Percentiles rank a stretch among this genome's conserved stretches.
These are phyloP conservation scores for Triglochin maritima DNA, from an alignment of 106 monocot species.

Conservation along the genomic window DNA sequence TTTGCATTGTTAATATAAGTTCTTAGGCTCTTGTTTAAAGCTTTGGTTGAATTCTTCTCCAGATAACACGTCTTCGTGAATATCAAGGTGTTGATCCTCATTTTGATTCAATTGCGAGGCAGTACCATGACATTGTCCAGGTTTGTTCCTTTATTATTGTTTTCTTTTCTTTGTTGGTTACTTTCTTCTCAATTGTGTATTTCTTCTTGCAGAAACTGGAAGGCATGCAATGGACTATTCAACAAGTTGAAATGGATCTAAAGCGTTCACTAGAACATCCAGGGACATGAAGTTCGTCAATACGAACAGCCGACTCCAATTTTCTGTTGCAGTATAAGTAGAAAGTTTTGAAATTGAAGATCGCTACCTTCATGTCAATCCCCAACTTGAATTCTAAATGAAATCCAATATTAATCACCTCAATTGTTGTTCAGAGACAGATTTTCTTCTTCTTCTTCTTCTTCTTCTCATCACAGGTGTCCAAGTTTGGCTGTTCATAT, in stretches of 20 bases:
- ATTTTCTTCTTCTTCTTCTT: not conserved
- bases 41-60: not conserved
- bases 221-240: conserved; percentile 93
- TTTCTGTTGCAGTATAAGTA: not conserved
- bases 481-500: not conserved
- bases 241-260: conserved; percentile 91
- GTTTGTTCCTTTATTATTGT: conserved; percentile 18
- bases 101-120: conserved; percentile 91
- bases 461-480: not conserved
- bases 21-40: no score
- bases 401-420: not conserved
- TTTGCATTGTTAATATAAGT: no score
- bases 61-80: conserved; percentile 93
- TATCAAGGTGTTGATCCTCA: conserved; percentile 99
- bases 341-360: not conserved
- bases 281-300: conserved; percentile 2
- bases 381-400: not conserved
- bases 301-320: not conserved
- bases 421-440: not conserved
- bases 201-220: conserved; percentile 63
- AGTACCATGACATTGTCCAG: conserved; percentile 90
- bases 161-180: not conserved
- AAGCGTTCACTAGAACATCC: conserved; percentile 47
- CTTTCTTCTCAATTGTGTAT: not conserved
- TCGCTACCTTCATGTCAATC: no score